Percentiles rank a stretch among this genome's conserved stretches.
These are phyloP conservation scores for Mucor velutinosus DNA, from an alignment of 371 early-diverging fungal genomes.

Conservation along the genomic window DNA sequence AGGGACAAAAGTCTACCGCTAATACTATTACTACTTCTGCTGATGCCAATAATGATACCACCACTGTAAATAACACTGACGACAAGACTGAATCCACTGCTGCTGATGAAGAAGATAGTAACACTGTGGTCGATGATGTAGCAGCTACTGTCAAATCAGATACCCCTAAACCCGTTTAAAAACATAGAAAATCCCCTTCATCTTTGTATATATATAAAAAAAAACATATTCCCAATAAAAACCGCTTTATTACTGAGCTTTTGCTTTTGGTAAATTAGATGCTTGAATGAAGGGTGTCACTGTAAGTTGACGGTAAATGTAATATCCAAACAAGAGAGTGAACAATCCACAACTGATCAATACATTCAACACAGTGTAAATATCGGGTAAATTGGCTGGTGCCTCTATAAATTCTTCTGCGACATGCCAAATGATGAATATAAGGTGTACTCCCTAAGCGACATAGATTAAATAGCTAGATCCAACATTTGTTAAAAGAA, in stretches of 20 bases:
- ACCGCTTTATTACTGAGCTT: conserved; percentile 11
- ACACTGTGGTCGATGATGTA: background rate
- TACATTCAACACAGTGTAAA: conserved; percentile 80
- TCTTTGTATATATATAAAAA: background rate
- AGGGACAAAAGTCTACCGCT: background rate
- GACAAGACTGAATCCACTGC: background rate
- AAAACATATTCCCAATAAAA: too few species aligned
- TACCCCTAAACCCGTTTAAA: background rate
- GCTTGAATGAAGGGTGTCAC: conserved; percentile 3
- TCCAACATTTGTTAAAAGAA: background rate
- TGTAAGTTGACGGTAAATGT: conserved; percentile 63
- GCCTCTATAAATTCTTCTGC: conserved; percentile 60
- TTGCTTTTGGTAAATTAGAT: background rate
- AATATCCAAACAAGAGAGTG: conserved; percentile 59
- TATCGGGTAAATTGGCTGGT: conserved; percentile 77
- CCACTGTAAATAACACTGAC: background rate
- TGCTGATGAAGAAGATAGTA: background rate
- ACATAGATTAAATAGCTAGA: background rate
- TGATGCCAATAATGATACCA: background rate
- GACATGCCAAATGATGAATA: conserved; percentile 62
- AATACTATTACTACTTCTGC: background rate
- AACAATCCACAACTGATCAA: conserved; percentile 71
- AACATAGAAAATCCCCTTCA: background rate
- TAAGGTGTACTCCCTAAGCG: conserved; percentile 42
- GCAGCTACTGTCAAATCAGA: background rate